Percentiles rank a stretch among this genome's conserved stretches.
phyloP scores from a whole-genome alignment of 768 basidiomycete genomes.

The Coprinellus micaceus region DNA sequence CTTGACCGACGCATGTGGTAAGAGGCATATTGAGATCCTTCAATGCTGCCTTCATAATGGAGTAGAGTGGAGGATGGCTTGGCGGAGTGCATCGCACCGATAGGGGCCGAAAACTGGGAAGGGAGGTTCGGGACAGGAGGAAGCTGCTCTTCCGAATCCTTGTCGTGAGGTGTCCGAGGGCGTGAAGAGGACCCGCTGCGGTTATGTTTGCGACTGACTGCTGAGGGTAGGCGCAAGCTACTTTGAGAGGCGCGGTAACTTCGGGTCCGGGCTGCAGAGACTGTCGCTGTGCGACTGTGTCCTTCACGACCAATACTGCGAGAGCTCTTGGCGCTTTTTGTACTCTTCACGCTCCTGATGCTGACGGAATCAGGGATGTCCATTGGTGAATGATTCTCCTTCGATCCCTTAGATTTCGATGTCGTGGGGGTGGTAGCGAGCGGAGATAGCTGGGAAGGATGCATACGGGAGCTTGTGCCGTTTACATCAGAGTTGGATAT shows the following conservation, averaged over 20 bases:
- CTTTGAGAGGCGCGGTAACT: slow-evolving; percentile 62
- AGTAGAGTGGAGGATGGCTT: slow-evolving; percentile 22
- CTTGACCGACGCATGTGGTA: slow-evolving; percentile 18
- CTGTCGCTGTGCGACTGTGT: slow-evolving; percentile 33
- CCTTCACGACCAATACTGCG: slow-evolving; percentile 21
- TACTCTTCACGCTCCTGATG: slow-evolving; percentile 34
- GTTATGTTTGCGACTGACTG: slow-evolving; percentile 20
- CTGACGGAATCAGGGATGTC: slow-evolving; percentile 37
- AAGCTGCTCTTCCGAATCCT: slow-evolving; percentile 22
- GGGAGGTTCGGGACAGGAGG: slow-evolving; percentile 31
- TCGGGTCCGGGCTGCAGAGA: slow-evolving; percentile 63
- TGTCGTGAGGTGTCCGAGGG: slow-evolving; percentile 17
- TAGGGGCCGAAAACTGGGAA: slow-evolving; percentile 23
- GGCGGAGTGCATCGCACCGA: slow-evolving; percentile 15
- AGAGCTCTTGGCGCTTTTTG: slow-evolving; percentile 32
- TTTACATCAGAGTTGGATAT: slow-evolving; percentile 6
- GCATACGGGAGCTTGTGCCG: slow-evolving; percentile 4
- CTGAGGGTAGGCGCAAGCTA: slow-evolving; percentile 58
- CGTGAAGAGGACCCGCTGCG: slow-evolving; percentile 9
- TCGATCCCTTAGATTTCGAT: slow-evolving; percentile 13
- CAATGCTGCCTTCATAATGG: slow-evolving; percentile 7
- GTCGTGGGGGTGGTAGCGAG: slow-evolving; percentile 16
- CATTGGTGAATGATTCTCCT: slow-evolving; percentile 20
- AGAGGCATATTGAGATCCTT: not conserved
- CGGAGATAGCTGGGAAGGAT: slow-evolving; percentile 13